phyloP scores from a whole-genome alignment of 805 yeast species.

The Spathaspora girioi region DNA sequence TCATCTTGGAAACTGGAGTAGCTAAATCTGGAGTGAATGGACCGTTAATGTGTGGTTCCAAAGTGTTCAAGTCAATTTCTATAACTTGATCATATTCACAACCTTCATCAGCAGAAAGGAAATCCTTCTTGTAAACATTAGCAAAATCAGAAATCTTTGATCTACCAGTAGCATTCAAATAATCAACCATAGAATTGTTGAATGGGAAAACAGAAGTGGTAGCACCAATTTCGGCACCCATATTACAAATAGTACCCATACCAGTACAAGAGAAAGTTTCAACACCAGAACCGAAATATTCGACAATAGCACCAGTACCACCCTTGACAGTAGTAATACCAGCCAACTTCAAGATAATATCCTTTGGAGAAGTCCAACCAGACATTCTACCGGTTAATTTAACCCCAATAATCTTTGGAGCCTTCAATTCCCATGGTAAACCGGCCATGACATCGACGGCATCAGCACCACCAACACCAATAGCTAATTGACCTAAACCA shows the following conservation, averaged over 20 bases:
- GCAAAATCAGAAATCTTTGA: constrained; percentile 82
- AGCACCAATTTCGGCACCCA: constrained; percentile 99
- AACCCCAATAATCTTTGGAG: constrained; percentile 94
- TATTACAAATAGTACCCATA: constrained; percentile 98
- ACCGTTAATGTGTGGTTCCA: constrained; percentile 96
- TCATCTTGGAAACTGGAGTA: constrained; percentile 87
- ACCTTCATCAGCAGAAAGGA: constrained; percentile 84
- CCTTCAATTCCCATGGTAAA: constrained; percentile 96
- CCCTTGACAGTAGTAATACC: constrained; percentile 96
- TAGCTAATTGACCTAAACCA: constrained; percentile 96
- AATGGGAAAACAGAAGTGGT: constrained; percentile 97
- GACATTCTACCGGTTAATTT: constrained; percentile 86
- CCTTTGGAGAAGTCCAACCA: constrained; percentile 98
- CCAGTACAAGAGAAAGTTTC: constrained; percentile 92
- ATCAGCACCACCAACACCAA: constrained; percentile 99
- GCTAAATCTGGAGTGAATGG: constrained; percentile 98
- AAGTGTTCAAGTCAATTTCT: constrained; percentile 82
- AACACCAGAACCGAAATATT: constrained; percentile 95
- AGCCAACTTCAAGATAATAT: constrained; percentile 87
- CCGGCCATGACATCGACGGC: constrained; percentile 96
- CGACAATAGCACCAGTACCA: constrained; percentile 96
- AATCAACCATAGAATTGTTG: constrained; percentile 84
- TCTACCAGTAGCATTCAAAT: constrained; percentile 84
- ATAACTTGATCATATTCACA: constrained; percentile 90
- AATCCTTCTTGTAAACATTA: constrained; percentile 55